Evolutionary conservation across 139 green algal species (phyloP), one percentile per base, ranked within the genome.

Genomic region (Asterochloris sp.): DNA sequence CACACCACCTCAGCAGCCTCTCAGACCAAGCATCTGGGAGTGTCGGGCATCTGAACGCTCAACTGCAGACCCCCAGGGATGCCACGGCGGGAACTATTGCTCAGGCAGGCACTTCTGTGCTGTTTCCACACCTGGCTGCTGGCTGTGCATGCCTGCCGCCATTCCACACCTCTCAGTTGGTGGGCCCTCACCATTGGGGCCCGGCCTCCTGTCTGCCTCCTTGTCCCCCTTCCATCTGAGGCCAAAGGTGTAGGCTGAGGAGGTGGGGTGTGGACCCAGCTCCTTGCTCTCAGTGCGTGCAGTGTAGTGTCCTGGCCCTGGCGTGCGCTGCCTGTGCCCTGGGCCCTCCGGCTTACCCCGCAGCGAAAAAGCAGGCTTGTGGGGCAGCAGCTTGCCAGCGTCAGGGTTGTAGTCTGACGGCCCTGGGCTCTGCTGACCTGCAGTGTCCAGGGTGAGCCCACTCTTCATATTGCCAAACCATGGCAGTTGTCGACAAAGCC

Each of bases 161-260:
- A 54, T 54, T 54, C 38, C 38, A 54, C 2, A 71, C 19, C 66
- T 13, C 23, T 16, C 10, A 21, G 16, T 12, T 9, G 19, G 10
- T 47, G 19, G 54, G 10, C 12, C 26, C 54, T 54, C 24, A 80
- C 76, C 76, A 38, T 61, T 62, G 68, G 76, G 76, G 11, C 76
- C 76, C n/a, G 76, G 76, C 23, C 68, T 80, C 12, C 76, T 61
- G 24, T 80, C 76, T 38, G 76, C 24, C n/a, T 80, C 76, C 76
- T 69, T 68, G 24, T 80, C 60, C 2, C 54, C 54, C 24, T 69
- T 15, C 14, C 60, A 60, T 12, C 54, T 80, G 60, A 80, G 60
- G 61, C 76, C 76, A 80, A 80, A 80, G 60, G 76, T 80, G 76
- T 80, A 80, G 76, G 26, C 23, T 54, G 76, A 29, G 1, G 76